Evolutionary conservation across 176 grass and related monocot species (phyloP).

Genomic region (Dactylis glomerata): DNA sequence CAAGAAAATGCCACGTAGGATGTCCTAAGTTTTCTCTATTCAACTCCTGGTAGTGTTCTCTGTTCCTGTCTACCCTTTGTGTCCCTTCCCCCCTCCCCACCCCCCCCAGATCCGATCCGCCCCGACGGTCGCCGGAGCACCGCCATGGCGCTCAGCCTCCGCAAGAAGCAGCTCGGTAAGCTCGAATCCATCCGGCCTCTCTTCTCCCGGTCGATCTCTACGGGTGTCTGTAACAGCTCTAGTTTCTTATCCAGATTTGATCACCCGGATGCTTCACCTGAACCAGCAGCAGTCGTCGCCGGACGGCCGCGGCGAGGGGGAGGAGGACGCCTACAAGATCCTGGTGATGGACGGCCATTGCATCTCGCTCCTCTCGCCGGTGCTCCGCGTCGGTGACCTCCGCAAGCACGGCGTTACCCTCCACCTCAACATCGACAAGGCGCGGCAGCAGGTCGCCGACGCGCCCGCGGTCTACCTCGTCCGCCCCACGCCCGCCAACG

Average conservation of each 20-base stretch:
- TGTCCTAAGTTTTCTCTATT: too few species aligned
- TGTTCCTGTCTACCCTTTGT: neutral
- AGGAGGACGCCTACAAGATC: conserved; percentile 91
- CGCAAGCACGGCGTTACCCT: conserved; percentile 85
- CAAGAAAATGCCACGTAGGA: too few species aligned
- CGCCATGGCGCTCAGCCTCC: conserved; percentile 66
- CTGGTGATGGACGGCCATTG: conserved; percentile 85
- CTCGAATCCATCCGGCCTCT: neutral
- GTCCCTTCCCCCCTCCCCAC: neutral
- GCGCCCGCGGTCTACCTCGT: conserved; percentile 86
- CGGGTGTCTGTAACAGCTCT: neutral
- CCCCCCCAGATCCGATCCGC: conserved; percentile 22
- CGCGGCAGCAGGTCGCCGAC: conserved; percentile 67
- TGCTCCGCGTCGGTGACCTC: conserved; percentile 70
- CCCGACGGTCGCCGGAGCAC: neutral
- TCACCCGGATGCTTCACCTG: conserved; percentile 52
- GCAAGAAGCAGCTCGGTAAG: conserved; percentile 71
- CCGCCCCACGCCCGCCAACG: conserved; percentile 65
- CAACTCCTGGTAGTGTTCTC: neutral
- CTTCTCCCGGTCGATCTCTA: neutral
- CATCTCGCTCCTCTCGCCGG: conserved; percentile 65
- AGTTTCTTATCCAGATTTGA: conserved; percentile 42
- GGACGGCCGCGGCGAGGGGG: conserved; percentile 25
- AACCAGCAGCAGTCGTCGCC: conserved; percentile 26
- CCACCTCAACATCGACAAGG: conserved; percentile 68